These are phyloP conservation scores for Bipolaris gigantea DNA, from an alignment of 2,329 filamentous ascomycete species.

Conservation along the genomic window DNA sequence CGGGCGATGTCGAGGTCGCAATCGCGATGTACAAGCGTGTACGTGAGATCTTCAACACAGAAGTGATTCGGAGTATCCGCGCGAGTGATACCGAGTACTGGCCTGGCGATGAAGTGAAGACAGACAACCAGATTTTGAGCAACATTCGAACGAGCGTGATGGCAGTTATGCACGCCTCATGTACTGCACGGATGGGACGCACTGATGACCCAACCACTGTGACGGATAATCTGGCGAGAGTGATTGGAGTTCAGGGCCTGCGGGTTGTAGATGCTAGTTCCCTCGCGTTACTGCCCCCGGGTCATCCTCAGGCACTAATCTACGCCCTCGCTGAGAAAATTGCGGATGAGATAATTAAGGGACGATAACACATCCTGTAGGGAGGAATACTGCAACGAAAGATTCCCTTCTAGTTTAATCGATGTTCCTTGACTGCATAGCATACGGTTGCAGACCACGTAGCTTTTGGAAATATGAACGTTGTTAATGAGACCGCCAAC, in stretches of 20 bases:
- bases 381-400: no score
- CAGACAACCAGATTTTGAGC: conserved; percentile 32
- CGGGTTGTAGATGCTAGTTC: conserved; percentile 42
- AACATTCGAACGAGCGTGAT: conserved; percentile 15
- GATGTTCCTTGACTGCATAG: no score
- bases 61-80: conserved; percentile 19
- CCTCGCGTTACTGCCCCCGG: conserved; percentile 42
- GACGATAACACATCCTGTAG: background rate
- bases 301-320: conserved; percentile 29
- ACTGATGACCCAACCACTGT: conserved; percentile 38
- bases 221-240: conserved; percentile 38
- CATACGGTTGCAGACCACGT: no score
- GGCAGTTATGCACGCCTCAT: conserved; percentile 31
- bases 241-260: conserved; percentile 38
- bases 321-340: background rate
- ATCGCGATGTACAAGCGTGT: conserved; percentile 38
- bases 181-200: conserved; percentile 37
- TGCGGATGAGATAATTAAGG: background rate
- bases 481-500: no score
- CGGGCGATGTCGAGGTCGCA: conserved; percentile 36
- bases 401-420: no score
- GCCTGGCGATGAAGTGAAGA: conserved; percentile 27
- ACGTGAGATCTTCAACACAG: conserved; percentile 29
- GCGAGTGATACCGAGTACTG: conserved; percentile 21
- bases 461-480: no score